Conservation (phyloP, 2,329 filamentous ascomycete genomes). For the Ophiocordyceps camponoti-floridani region DNA sequence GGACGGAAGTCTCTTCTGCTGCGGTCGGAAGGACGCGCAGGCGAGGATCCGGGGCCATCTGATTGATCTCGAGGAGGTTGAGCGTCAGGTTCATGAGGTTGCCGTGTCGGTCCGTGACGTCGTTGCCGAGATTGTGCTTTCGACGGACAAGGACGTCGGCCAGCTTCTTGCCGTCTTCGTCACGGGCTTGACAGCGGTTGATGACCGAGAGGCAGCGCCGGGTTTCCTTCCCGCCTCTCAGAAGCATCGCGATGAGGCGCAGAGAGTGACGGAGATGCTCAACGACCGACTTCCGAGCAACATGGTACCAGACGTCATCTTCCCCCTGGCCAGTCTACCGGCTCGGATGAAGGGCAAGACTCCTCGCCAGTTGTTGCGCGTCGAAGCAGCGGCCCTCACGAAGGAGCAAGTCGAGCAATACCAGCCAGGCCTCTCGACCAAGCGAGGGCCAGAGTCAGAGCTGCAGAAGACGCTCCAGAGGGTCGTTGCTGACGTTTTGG, state of each 20-base stretch:
- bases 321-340: slow-evolving; percentile 1
- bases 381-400: neutral
- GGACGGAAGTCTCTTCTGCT: slow-evolving; percentile 21
- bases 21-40: slow-evolving; percentile 38
- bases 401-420: neutral
- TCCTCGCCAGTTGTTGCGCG: neutral
- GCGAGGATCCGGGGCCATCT: slow-evolving; percentile 41
- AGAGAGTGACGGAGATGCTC: neutral
- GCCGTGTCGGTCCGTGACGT: neutral
- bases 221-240: neutral
- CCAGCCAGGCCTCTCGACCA: neutral
- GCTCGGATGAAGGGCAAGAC: neutral
- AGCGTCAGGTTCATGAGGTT: slow-evolving; percentile 3
- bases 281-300: slow-evolving; percentile 1
- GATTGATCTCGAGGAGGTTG: slow-evolving; percentile 26
- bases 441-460: neutral
- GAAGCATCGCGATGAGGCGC: neutral
- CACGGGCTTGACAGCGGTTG: neutral
- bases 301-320: slow-evolving; percentile 3
- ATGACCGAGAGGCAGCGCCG: neutral
- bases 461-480: neutral
- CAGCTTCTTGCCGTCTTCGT: slow-evolving; percentile 1
- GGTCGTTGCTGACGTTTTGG: neutral
- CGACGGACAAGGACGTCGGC: neutral
- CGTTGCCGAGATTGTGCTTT: slow-evolving; percentile 1